Base-by-base conservation (phyloP, 768 basidiomycete species). In the Termitomyces sp. region DNA sequence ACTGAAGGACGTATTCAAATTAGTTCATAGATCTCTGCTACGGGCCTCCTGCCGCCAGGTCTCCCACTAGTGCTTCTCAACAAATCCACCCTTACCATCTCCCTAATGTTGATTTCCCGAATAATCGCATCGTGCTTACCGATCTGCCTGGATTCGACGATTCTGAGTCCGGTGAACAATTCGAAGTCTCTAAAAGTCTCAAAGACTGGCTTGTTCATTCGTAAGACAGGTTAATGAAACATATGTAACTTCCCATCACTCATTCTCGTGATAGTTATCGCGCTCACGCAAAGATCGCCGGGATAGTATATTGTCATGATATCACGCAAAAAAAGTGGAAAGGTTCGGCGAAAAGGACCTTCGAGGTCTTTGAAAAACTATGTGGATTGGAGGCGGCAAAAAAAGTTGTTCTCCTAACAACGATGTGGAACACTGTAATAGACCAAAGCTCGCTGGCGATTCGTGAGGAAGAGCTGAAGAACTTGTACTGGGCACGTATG, bases 351-450 rank as follows among this genome's bases (percentile, higher is more conserved):
- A 31, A 37, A 7, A 41, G 16, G n/a, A 42, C 41, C 56, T 67
- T 76, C 48, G 58, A 62, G 18, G 56, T 74, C 60, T 74, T 76
- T 56, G 59, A 64, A 26, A 61, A 65, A 26, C 56, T 77, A 18
- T 77, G 76, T 41, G 76, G 76, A 4, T 32, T 63, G 10, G 22
- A 59, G 4, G 63, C 68, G 7, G 52, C 71, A 27, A 61, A 18
- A 36, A 72, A 72, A 20, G 64, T 72, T 5, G 60, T 68, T 20
- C 59, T 77, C 14, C 63, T 70, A n/a, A 77, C 75, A 1, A 76
- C 71, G 1, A 74, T 72, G 69, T 76, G 74, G 76, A 66, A 64
- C 16, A 66, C 50, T 22, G 68, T 68, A 34, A 27, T 1, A 5
- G 9, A 13, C 1, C 16, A 59, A 10, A 60, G 41, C n/a, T 57